Percentiles rank a stretch among this genome's conserved stretches.
These are phyloP conservation scores for Avena sativa DNA, from an alignment of 176 grass and related monocot species.

Conservation along the genomic window DNA sequence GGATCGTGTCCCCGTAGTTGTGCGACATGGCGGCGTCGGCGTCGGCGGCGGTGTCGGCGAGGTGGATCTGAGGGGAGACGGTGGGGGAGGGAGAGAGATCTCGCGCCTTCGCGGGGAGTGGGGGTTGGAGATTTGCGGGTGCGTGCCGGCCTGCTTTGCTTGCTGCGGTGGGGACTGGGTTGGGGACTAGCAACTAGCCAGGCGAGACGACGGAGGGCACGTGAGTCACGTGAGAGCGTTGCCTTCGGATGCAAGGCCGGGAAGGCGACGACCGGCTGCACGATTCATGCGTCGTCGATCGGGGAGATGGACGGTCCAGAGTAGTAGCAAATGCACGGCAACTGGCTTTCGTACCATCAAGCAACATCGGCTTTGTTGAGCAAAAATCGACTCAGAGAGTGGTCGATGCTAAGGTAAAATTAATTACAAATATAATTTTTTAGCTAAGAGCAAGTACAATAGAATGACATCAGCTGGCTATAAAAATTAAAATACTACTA, in stretches of 20 bases:
- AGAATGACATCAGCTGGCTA: too few species aligned
- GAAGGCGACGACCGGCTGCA: neutral
- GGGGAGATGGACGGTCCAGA: neutral
- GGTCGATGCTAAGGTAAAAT: too few species aligned
- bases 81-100: constrained; percentile 29
- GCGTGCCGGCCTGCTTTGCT: too few species aligned
- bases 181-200: too few species aligned
- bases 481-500: too few species aligned
- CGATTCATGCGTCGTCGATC: neutral
- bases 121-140: too few species aligned
- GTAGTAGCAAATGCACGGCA: neutral
- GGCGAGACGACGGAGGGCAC: too few species aligned
- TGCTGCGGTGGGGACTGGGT: too few species aligned
- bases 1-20: constrained; percentile 83
- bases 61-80: constrained; percentile 46
- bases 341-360: neutral
- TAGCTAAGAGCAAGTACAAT: too few species aligned
- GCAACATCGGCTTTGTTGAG: too few species aligned
- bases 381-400: too few species aligned
- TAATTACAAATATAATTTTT: too few species aligned
- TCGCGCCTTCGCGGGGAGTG: constrained; percentile 38
- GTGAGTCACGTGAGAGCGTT: neutral
- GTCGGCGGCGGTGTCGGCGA: constrained; percentile 20
- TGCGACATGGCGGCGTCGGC: constrained; percentile 67
- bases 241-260: neutral